Evolutionary conservation across 1,284 basidiomycete species (phyloP).

Genomic region (Flammula alnicola): DNA sequence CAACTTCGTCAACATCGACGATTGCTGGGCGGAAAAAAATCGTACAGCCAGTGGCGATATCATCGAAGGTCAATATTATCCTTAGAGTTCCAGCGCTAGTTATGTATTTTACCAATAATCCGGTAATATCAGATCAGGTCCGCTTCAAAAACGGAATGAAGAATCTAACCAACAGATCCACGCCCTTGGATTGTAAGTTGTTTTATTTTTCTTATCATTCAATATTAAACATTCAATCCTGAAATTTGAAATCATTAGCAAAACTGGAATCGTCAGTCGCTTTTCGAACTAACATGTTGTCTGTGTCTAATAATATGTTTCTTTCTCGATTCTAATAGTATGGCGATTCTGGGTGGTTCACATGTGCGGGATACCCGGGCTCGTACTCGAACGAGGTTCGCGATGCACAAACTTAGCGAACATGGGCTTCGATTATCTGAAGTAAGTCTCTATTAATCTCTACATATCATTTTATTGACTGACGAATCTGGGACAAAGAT

Average conservation of each 20-base stretch:
- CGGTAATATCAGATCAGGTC: conserved; percentile 31
- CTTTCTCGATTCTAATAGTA: conserved; percentile 31
- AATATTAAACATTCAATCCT: conserved; percentile 30
- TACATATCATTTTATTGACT: not conserved
- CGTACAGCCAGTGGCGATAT: conserved; percentile 49
- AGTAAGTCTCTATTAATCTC: conserved; percentile 39
- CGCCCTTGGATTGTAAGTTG: conserved; percentile 52
- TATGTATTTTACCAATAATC: not conserved
- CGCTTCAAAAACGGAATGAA: conserved; percentile 45
- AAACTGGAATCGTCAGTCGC: conserved; percentile 38
- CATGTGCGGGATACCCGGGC: conserved; percentile 52
- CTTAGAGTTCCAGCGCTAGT: not conserved
- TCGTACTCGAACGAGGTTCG: conserved; percentile 50
- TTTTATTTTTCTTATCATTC: not conserved
- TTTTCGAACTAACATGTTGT: not conserved
- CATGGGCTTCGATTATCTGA: conserved; percentile 65
- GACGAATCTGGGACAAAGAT: conserved; percentile 34
- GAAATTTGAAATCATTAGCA: conserved; percentile 21
- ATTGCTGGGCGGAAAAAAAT: conserved; percentile 58
- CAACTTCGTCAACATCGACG: conserved; percentile 56
- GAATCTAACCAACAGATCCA: conserved; percentile 54
- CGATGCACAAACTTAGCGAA: conserved; percentile 52
- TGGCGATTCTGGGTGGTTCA: conserved; percentile 54
- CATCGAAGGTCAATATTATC: conserved; percentile 30
- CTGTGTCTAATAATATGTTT: no score